Conservation (phyloP, 306 rosid species). For the Inga leiocalycina region DNA sequence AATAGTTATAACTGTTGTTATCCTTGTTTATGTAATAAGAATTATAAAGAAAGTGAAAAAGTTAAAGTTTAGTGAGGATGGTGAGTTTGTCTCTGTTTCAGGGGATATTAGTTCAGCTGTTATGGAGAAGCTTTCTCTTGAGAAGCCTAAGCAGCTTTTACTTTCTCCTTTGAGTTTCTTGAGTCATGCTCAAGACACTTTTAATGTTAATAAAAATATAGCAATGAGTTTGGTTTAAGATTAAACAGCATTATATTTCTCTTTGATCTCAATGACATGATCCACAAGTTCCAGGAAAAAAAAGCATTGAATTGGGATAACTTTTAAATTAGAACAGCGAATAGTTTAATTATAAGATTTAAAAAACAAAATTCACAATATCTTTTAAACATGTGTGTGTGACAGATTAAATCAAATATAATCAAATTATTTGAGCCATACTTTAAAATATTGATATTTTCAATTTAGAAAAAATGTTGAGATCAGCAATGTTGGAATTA, state of each 20-base stretch:
- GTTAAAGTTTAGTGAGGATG: slow-evolving; percentile 52
- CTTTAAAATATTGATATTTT: not conserved
- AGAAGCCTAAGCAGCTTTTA: slow-evolving; percentile 42
- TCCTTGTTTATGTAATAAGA: slow-evolving; percentile 76
- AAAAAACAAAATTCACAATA: too few relatives aligned
- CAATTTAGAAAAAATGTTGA: not conserved
- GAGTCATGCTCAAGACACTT: not conserved
- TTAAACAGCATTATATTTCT: not conserved
- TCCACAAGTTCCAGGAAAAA: too few relatives aligned
- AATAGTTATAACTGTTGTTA: slow-evolving; percentile 63
- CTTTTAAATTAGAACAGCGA: too few relatives aligned
- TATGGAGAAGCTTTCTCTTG: slow-evolving; percentile 66
- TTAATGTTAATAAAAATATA: not conserved
- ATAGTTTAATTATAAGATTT: too few relatives aligned
- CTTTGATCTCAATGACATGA: not conserved
- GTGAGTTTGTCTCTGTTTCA: slow-evolving; percentile 34
- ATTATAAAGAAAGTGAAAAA: slow-evolving; percentile 61
- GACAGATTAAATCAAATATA: not conserved
- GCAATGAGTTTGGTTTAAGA: slow-evolving; percentile 38
- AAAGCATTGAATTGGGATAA: too few relatives aligned
- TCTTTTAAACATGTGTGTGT: too few relatives aligned
- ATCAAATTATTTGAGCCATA: too few relatives aligned
- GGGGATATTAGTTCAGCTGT: slow-evolving; percentile 50
- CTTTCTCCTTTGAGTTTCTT: slow-evolving; percentile 9
- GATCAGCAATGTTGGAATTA: not conserved